Base-by-base conservation (phyloP, 2,329 filamentous ascomycete genomes). In the Nothophaeocryptopus gaeumannii region DNA sequence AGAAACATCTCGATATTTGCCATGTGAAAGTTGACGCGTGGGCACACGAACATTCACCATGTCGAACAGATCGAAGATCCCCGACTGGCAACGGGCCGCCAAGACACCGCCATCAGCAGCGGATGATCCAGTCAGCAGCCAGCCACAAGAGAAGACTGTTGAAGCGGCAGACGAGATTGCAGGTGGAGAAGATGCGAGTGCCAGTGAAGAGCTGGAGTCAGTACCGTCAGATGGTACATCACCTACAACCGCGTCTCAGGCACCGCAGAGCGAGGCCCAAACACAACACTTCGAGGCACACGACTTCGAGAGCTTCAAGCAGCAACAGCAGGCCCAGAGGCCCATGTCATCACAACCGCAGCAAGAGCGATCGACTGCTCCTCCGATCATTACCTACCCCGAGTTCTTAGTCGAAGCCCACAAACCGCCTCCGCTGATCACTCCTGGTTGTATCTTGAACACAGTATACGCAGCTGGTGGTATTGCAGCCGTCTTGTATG, bases 351-450 rank as follows among this genome's bases (percentile, higher is more conserved):
- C 35, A 15, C 45, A 29, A 34, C 56, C 41, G 47, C 46, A 70
- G 70, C 53, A 52, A 32, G 42, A 54, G 31, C 61, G 75, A 78
- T 33, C 51, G 20, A 15, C 49, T 12, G 66, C 78, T 16, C 77
- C 81, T 13, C 82, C 82, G 4, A 83, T 85, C 50, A 82, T 85
- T 55, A 84, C 82, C 39, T 85, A 85, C 60, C 82, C 82, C 3
- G 82, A 85, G 64, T 85, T 84, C 59, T 75, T 85, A 35, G 71
- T 81, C 38, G 74, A 82, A 53, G 72, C 80, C 8, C 71, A 75
- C 54, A 80, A 81, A 56, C 79, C 79, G 8, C 79, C 81, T 11
- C 81, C 79, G 69, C 69, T 81, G 71, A 61, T 85, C 30, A 83
- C 80, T 5, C 73, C 80, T 42, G 68, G 70, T n/a, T 76, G 76